phyloP scores from a whole-genome alignment of 2,329 filamentous ascomycete species.

The Xylariaceae sp. region DNA sequence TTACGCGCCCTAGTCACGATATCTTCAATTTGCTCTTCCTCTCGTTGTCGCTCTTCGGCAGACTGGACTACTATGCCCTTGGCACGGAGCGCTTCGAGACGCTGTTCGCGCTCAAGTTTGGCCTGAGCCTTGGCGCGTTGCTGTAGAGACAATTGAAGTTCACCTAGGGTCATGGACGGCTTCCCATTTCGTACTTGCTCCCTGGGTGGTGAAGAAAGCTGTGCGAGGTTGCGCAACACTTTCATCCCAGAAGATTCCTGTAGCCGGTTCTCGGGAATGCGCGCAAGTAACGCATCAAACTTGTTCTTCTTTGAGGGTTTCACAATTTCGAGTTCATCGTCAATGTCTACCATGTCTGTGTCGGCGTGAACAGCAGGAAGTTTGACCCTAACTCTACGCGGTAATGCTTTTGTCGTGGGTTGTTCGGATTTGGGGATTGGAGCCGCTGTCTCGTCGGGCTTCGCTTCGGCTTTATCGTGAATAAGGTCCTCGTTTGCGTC shows the following conservation, averaged over 20 bases:
- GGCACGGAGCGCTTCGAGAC: constrained; percentile 68
- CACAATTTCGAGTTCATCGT: constrained; percentile 61
- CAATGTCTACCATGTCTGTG: constrained; percentile 41
- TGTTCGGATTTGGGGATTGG: constrained; percentile 30
- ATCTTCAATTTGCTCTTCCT: constrained; percentile 80
- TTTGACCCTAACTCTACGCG: constrained; percentile 48
- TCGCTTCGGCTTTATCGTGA: constrained; percentile 57
- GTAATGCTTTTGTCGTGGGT: constrained; percentile 26
- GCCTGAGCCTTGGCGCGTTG: constrained; percentile 76
- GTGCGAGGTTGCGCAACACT: constrained; percentile 67
- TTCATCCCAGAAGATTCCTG: constrained; percentile 60
- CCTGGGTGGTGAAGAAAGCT: constrained; percentile 60
- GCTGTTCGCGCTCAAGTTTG: constrained; percentile 67
- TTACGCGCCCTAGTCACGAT: constrained; percentile 77
- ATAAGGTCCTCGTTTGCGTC: constrained; percentile 35
- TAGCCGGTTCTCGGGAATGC: constrained; percentile 56
- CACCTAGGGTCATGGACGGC: constrained; percentile 58
- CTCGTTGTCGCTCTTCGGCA: constrained; percentile 76
- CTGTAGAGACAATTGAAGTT: constrained; percentile 64
- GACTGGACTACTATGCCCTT: constrained; percentile 80
- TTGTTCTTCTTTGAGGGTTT: constrained; percentile 43
- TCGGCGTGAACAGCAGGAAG: constrained; percentile 40
- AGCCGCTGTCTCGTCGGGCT: constrained; percentile 37
- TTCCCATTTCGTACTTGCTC: constrained; percentile 42
- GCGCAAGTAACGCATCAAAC: constrained; percentile 63